Evolutionary conservation across 2,329 filamentous ascomycete species (phyloP).

Genomic region (Periconia sp.): DNA sequence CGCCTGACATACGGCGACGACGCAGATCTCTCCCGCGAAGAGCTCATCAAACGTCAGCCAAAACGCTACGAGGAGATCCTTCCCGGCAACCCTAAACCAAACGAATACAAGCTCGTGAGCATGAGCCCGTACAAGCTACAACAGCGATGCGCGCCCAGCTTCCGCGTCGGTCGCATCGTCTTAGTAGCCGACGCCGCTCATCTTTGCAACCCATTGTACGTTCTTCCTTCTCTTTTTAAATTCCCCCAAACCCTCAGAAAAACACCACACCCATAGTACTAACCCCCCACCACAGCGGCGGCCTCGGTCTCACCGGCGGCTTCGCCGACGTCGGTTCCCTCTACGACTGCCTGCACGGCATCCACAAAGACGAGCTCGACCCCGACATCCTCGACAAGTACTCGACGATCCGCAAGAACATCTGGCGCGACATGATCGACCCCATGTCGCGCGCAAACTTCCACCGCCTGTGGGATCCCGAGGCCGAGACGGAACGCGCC

Average conservation of each 20-base stretch:
- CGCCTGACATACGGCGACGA: conserved; percentile 65
- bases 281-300: conserved; percentile 46
- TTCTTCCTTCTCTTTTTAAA: background rate
- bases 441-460: conserved; percentile 46
- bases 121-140: conserved; percentile 64
- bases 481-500: conserved; percentile 26
- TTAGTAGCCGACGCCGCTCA: conserved; percentile 65
- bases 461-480: conserved; percentile 37
- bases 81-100: conserved; percentile 61
- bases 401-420: conserved; percentile 35
- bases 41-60: conserved; percentile 57
- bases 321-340: conserved; percentile 66
- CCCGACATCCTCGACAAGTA: conserved; percentile 40
- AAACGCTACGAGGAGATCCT: conserved; percentile 60
- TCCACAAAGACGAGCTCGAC: conserved; percentile 37
- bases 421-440: conserved; percentile 40
- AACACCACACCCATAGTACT: background rate
- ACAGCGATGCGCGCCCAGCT: conserved; percentile 59
- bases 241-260: conserved; percentile 1
- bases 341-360: conserved; percentile 57
- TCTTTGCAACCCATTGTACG: conserved; percentile 54
- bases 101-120: conserved; percentile 59
- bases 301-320: conserved; percentile 64
- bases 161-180: conserved; percentile 60
- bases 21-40: conserved; percentile 54